Evolutionary conservation across 2,329 filamentous ascomycete species (phyloP).

Genomic region (Hypoxylon sp.): DNA sequence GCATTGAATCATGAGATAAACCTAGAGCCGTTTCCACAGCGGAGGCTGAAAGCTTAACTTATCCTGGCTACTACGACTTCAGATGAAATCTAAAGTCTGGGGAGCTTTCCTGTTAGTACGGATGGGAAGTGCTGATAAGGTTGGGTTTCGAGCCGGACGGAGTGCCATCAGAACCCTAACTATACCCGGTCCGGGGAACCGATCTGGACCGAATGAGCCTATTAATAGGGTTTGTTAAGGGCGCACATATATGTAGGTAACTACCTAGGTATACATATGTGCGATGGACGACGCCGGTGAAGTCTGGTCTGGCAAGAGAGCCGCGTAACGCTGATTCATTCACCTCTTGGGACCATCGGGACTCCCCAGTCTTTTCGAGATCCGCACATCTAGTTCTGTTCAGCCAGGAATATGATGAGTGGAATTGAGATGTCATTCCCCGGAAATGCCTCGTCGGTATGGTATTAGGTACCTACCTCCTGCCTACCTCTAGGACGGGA

Average conservation of each 20-base stretch:
- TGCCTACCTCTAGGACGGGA: not conserved
- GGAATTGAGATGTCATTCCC: not conserved
- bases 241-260: not conserved
- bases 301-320: slow-evolving; percentile 11
- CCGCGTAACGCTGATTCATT: slow-evolving; percentile 42
- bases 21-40: slow-evolving; percentile 3
- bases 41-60: slow-evolving; percentile 2
- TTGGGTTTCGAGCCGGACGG: slow-evolving; percentile 35
- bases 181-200: slow-evolving; percentile 11
- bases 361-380: not conserved
- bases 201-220: slow-evolving; percentile 8
- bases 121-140: slow-evolving; percentile 3
- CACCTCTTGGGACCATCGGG: not conserved
- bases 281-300: slow-evolving; percentile 23
- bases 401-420: not conserved
- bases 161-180: slow-evolving; percentile 22
- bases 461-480: not conserved
- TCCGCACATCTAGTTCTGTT: not conserved
- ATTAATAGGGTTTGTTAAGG: slow-evolving; percentile 3
- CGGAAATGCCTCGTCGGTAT: slow-evolving; percentile 12
- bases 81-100: slow-evolving; percentile 7
- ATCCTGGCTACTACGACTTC: slow-evolving; percentile 15
- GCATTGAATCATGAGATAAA: slow-evolving; percentile 23
- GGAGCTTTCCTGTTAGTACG: not conserved
- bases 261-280: slow-evolving; percentile 15